Base-by-base conservation (phyloP, 2,329 filamentous ascomycete species). In the Waltergamsia citrina region DNA sequence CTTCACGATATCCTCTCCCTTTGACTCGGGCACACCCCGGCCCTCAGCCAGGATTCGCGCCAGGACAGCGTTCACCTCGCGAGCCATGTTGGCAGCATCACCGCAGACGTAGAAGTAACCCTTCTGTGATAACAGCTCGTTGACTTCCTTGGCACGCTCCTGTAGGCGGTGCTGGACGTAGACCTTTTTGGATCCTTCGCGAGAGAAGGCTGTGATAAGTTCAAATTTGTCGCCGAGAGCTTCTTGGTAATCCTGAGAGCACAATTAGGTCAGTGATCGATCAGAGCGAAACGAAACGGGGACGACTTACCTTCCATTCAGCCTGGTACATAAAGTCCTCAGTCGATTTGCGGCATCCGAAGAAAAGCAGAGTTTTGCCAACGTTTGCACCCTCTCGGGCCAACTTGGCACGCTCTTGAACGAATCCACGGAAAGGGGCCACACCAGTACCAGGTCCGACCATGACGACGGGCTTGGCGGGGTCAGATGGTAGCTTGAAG, bases 21-120 rank as follows among this genome's bases (percentile, higher is more conserved):
- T 94, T 43, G 81, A 69, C 50, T 90, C 81, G 2, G 85, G 70
- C 38, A 96, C 71, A 33, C 82, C 82, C 35, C 92, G 76, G 57
- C 94, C 74, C 54, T 88, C 78, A 18, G 87, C 71, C 47, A 98
- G 80, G 51, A 96, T 93, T 54, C 93, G 80, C 18, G 72, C 81
- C 28, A 98, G 69, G n/a, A 86, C 77, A 17, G 80, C 69, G 56
- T 93, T 95, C 51, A 95, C 87, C 56, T 94, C 88, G 38, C 88
- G 80, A 30, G 88, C 88, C 88, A 95, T 95, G 65, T 94, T 88
- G 37, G 92, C 85, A 1, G 93, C 93, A 54, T 98, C 92, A 63
- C 92, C 92, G 51, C 93, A 98, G 38, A 98, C 90, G 57, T 98
- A 98, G 58, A 98, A 88, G 62, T 92, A 95, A 5, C 86, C 92